Evolutionary conservation across 2,329 filamentous ascomycete species (phyloP).

Genomic region (Aphanoascus verrucosus): DNA sequence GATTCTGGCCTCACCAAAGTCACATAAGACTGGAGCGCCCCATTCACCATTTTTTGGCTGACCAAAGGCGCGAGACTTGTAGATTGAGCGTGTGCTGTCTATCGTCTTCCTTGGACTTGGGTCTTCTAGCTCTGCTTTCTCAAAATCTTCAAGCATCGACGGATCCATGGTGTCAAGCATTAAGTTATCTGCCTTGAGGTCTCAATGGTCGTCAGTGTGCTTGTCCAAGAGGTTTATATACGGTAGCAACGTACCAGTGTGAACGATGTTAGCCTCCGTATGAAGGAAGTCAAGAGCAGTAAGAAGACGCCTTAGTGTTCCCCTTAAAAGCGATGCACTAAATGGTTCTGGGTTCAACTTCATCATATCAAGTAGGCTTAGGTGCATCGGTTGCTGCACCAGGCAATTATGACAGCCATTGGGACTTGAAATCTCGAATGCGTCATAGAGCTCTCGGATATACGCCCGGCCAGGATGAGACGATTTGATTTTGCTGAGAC

Average conservation of each 20-base stretch:
- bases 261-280: constrained; percentile 6
- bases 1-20: constrained; percentile 21
- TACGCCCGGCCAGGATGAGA: constrained; percentile 5
- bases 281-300: constrained; percentile 12
- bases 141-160: neutral
- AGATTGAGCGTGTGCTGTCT: neutral
- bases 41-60: neutral
- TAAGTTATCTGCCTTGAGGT: constrained; percentile 1
- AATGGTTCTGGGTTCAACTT: constrained; percentile 20
- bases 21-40: constrained; percentile 1
- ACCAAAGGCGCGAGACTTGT: neutral
- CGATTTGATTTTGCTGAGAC: constrained; percentile 4
- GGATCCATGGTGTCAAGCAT: neutral
- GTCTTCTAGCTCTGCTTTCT: neutral
- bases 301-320: constrained; percentile 7
- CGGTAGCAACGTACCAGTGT: constrained; percentile 13
- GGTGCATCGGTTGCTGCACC: constrained; percentile 24
- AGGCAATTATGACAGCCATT: constrained; percentile 23
- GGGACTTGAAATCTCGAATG: constrained; percentile 8
- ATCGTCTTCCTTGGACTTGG: constrained; percentile 3
- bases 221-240: too few relatives aligned
- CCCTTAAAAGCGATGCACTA: constrained; percentile 13
- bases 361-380: constrained; percentile 27
- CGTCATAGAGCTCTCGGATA: constrained; percentile 8
- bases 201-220: too few relatives aligned